Evolutionary conservation across 2,329 filamentous ascomycete species (phyloP).

Genomic region (Colletotrichum truncatum): DNA sequence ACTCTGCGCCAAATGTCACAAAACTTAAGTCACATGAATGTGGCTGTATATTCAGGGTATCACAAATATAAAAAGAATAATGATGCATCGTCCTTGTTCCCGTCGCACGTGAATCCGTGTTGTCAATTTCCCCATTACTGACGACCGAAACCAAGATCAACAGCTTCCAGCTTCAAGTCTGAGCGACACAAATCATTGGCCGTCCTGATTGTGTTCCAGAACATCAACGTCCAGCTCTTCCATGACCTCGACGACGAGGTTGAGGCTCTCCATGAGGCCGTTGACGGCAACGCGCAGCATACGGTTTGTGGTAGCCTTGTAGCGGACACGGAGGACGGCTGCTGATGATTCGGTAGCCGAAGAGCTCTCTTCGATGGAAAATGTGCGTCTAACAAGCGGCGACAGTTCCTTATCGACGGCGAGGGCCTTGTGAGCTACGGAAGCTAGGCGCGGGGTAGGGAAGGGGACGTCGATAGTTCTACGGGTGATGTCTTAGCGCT

Average conservation of each 20-base stretch:
- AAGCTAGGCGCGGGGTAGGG: slow-evolving; percentile 80
- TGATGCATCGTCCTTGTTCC: slow-evolving; percentile 15
- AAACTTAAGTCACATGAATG: slow-evolving; percentile 9
- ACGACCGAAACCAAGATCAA: background rate
- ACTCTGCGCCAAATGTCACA: background rate
- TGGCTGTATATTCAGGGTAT: slow-evolving; percentile 29
- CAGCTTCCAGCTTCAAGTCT: background rate
- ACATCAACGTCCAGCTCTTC: slow-evolving; percentile 89
- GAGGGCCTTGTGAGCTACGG: slow-evolving; percentile 77
- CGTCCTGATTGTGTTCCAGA: slow-evolving; percentile 49
- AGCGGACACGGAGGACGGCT: slow-evolving; percentile 74
- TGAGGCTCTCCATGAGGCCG: slow-evolving; percentile 91
- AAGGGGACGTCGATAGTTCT: slow-evolving; percentile 79
- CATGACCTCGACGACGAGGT: slow-evolving; percentile 88
- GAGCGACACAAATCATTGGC: background rate
- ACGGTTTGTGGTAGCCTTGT: slow-evolving; percentile 90
- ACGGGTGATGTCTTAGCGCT: slow-evolving; percentile 29
- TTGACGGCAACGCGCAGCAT: slow-evolving; percentile 98
- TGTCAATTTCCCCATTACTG: background rate
- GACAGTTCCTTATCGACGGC: slow-evolving; percentile 91
- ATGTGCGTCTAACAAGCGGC: slow-evolving; percentile 77
- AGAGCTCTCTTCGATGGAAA: slow-evolving; percentile 58
- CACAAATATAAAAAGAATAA: slow-evolving; percentile 20
- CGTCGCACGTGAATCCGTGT: background rate
- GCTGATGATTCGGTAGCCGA: slow-evolving; percentile 36